These are phyloP conservation scores for Panus rudis DNA, from an alignment of 768 basidiomycete species.

Conservation along the genomic window DNA sequence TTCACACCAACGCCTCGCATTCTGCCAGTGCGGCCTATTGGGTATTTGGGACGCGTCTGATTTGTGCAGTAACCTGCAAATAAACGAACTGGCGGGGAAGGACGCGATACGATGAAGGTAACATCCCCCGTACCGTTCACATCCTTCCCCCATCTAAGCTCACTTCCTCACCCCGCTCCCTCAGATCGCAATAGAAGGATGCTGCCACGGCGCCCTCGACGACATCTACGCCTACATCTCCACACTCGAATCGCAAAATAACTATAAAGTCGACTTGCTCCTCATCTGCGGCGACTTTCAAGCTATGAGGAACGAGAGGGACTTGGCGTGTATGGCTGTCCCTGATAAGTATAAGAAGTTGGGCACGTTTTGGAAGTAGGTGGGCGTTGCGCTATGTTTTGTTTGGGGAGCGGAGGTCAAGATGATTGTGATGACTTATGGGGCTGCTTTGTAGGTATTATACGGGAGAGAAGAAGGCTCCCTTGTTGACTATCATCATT, in stretches of 20 bases:
- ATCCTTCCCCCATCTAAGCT: too few relatives aligned
- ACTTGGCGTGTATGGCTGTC: conserved; percentile 87
- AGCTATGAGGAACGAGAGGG: conserved; percentile 78
- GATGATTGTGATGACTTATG: conserved; percentile 2
- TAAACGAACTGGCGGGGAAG: too few relatives aligned
- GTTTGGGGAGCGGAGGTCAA: too few relatives aligned
- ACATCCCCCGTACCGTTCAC: not conserved
- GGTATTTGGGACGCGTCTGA: too few relatives aligned
- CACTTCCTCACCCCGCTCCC: too few relatives aligned
- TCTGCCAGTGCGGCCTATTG: too few relatives aligned
- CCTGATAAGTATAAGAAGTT: conserved; percentile 83
- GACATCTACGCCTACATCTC: conserved; percentile 72
- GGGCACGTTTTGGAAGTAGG: conserved; percentile 77
- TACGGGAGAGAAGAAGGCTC: conserved; percentile 72
- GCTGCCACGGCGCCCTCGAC: conserved; percentile 92
- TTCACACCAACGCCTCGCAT: too few relatives aligned
- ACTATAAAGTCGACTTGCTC: conserved; percentile 73
- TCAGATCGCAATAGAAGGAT: conserved; percentile 90
- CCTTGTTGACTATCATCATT: conserved; percentile 86
- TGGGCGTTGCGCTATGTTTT: conserved; percentile 15
- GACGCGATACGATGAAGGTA: not conserved
- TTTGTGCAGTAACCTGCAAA: too few relatives aligned
- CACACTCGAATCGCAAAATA: conserved; percentile 51
- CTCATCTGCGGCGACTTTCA: conserved; percentile 97
- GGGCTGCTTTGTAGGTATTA: conserved; percentile 80